phyloP scores from a whole-genome alignment of 768 basidiomycete species.

The Termitomyces sp. region DNA sequence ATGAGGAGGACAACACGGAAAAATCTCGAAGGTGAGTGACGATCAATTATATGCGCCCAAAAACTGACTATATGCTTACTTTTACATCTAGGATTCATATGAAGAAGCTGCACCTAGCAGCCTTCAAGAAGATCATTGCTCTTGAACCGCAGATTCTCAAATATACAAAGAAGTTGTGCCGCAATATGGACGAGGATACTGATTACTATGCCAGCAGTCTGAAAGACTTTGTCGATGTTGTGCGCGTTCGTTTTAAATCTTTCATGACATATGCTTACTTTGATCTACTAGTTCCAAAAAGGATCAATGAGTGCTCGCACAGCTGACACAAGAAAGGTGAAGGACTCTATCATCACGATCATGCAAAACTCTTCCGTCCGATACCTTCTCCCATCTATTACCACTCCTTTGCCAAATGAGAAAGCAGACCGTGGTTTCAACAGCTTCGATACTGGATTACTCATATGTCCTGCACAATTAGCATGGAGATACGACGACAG shows the following conservation, averaged over 20 bases:
- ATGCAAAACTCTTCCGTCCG: not conserved
- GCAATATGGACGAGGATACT: too few species aligned
- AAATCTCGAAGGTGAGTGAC: not conserved
- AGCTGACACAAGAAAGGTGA: not conserved
- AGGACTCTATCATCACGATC: not conserved
- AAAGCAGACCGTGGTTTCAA: not conserved
- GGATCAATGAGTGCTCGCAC: not conserved
- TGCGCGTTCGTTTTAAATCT: not conserved
- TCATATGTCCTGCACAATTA: not conserved
- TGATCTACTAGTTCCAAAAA: not conserved
- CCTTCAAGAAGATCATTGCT: too few species aligned
- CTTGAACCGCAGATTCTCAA: too few species aligned
- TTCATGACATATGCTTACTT: not conserved
- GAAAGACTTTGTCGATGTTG: not conserved
- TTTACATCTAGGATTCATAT: too few species aligned
- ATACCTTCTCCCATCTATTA: not conserved
- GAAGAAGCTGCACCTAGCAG: too few species aligned
- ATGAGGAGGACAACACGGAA: not conserved
- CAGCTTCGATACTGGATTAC: not conserved
- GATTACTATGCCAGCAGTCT: not conserved
- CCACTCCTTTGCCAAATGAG: not conserved
- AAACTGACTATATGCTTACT: not conserved
- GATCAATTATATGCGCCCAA: not conserved
- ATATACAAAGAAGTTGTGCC: too few species aligned
- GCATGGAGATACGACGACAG: not conserved